A percentile compares a stretch with the other conserved stretches of the same genome.
Evolutionary conservation across 2,329 filamentous ascomycete species (phyloP).

Genomic region (Fusarium aywerte): DNA sequence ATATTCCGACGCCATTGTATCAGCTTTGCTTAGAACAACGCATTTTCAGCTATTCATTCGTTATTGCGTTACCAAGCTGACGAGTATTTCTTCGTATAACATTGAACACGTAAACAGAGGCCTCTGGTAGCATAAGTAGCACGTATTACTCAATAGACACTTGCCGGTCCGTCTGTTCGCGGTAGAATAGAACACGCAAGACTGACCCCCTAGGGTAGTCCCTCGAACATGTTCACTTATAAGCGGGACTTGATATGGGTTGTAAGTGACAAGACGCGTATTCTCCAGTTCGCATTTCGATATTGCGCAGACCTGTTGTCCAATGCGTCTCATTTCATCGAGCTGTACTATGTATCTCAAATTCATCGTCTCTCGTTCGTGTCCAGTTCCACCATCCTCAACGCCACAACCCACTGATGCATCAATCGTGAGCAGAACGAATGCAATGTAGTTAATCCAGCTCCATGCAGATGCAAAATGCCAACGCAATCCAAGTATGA

Average conservation of each 20-base stretch:
- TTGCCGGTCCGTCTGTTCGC: background rate
- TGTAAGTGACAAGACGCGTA: constrained; percentile 7
- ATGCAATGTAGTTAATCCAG: constrained; percentile 12
- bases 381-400: background rate
- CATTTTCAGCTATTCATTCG: background rate
- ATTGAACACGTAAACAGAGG: background rate
- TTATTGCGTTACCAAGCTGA: background rate
- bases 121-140: background rate
- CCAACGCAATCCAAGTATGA: background rate
- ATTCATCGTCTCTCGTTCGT: background rate
- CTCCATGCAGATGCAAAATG: constrained; percentile 1
- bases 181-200: constrained; percentile 1
- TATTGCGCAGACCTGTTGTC: background rate
- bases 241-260: background rate
- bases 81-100: background rate
- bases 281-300: background rate
- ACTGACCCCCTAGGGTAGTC: background rate
- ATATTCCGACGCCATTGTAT: constrained; percentile 25
- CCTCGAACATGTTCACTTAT: background rate
- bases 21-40: background rate
- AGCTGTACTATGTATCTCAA: background rate
- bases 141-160: background rate
- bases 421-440: background rate
- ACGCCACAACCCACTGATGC: background rate
- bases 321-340: background rate